Conservation (phyloP, 768 basidiomycete genomes). For the Leccinum incarnatum region DNA sequence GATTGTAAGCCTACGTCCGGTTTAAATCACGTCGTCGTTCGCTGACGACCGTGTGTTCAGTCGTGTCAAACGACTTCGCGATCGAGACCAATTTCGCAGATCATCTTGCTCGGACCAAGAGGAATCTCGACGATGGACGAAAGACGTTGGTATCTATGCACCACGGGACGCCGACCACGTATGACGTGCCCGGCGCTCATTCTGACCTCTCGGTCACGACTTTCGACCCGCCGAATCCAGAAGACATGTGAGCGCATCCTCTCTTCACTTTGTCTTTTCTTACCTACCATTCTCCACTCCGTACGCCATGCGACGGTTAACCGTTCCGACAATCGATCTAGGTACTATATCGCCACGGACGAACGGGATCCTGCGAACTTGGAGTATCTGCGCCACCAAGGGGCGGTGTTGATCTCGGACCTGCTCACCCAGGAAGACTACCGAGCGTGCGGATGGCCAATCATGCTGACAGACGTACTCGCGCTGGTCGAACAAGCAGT, state of each 20-base stretch:
- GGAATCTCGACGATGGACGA: not conserved
- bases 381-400: slow-evolving; percentile 31
- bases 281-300: not conserved
- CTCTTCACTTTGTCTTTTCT: not conserved
- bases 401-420: slow-evolving; percentile 41
- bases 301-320: not conserved
- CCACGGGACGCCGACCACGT: not conserved
- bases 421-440: slow-evolving; percentile 43
- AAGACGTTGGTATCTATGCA: not conserved
- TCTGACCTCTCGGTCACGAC: not conserved
- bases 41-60: not conserved
- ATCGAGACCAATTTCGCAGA: not conserved
- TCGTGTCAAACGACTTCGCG: not conserved
- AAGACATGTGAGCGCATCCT: not conserved
- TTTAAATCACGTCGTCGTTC: not conserved
- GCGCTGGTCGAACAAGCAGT: slow-evolving; percentile 42
- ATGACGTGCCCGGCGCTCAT: not conserved
- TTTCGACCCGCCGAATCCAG: not conserved
- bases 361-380: slow-evolving; percentile 38
- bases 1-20: not conserved
- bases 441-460: slow-evolving; percentile 39
- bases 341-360: slow-evolving; percentile 40
- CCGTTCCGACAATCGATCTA: slow-evolving; percentile 2
- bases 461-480: slow-evolving; percentile 43
- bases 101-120: not conserved